Base-by-base conservation (phyloP, 169 alveolate genomes). In the Plasmodium gonderi region DNA sequence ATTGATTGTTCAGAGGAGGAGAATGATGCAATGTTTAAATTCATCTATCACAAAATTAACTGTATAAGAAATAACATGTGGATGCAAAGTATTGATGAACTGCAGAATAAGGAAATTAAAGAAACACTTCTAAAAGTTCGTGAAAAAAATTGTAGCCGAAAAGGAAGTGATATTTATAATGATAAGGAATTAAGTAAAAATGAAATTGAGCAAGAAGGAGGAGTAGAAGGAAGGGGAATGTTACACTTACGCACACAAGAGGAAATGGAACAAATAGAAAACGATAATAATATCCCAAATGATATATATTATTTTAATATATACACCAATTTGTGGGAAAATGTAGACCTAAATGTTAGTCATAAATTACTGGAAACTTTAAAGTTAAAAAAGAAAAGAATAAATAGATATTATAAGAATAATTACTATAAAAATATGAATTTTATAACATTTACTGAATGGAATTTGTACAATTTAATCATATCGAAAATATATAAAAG, bases 21-120 rank as follows among this genome's bases (percentile, higher is more conserved):
- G n/a, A 47, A 47, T 7, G 42, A 29, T 17, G 44, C 20, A 14
- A 68, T 49, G 45, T 82, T 82, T 47, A 69, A 82, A 31, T 82
- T 29, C 38, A 82, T 82, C 26, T 82, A 44, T 69, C 82, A 82
- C 9, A 82, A 82, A 75, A 69, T 82, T 68, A 69, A 47, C 33
- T 68, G 81, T 38, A 82, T 82, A 68, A 45, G 91, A 38, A 82
- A 82, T 54, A 82, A 82, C 23, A 82, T 69, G 74, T 82, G 91
- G 91, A 42, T 42, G 29, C 64, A 82, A n/a, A 72, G 38, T 40
- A 82, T 67, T 42, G 82, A 69, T 31, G 81, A 69, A 12, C 11
- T 82, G 36, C 91, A 82, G 51, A 82, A 67, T 69, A 69, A 69
- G 20, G 91, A 82, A 82, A 82, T 82, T 7, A 44, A 82, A 9